phyloP scores from a whole-genome alignment of 176 grass and related monocot genomes.

The Paspalum vaginatum region DNA sequence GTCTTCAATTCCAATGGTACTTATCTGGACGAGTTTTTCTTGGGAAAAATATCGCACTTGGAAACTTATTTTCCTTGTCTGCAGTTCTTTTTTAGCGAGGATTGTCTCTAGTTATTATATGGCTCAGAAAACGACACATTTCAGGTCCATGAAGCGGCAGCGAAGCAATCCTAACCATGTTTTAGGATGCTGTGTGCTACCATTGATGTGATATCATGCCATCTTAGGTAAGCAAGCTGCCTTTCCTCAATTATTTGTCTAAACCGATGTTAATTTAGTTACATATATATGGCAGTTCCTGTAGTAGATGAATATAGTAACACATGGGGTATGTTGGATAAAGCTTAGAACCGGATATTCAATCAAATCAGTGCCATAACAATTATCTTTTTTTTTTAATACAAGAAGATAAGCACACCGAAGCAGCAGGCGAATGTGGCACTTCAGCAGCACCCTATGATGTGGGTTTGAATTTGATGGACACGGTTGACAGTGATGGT shows the following conservation, averaged over 20 bases:
- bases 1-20: not conserved
- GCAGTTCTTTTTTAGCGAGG: not conserved
- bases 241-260: not conserved
- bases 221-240: constrained; percentile 1
- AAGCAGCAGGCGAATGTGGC: not conserved
- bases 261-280: not conserved
- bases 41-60: not conserved
- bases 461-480: constrained; percentile 11
- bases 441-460: not conserved
- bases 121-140: not conserved
- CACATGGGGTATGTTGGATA: not conserved
- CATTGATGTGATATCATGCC: not conserved
- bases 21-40: not conserved
- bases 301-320: not conserved
- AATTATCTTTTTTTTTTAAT: not conserved
- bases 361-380: not conserved
- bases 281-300: not conserved
- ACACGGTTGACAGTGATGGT: not conserved
- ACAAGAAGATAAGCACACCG: not conserved
- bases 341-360: constrained; percentile 4
- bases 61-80: not conserved
- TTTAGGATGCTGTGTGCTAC: not conserved
- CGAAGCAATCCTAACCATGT: not conserved
- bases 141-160: not conserved
- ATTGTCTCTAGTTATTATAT: not conserved